These are phyloP conservation scores for Acorus gramineus DNA, from an alignment of 106 monocot genomes.

Conservation along the genomic window DNA sequence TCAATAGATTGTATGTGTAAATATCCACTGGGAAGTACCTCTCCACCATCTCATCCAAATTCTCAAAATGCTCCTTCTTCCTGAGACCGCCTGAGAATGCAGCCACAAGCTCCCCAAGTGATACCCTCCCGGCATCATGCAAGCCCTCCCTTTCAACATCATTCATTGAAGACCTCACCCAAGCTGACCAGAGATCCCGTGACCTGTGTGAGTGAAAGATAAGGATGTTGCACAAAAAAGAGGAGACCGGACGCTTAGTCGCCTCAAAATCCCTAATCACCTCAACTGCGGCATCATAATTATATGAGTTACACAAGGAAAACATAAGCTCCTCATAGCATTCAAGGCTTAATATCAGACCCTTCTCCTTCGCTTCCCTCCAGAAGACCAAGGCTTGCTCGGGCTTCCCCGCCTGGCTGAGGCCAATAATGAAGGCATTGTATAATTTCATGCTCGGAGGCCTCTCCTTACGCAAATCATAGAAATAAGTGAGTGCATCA, in stretches of 20 bases:
- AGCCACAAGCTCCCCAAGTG: slow-evolving; percentile 38
- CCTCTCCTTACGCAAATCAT: slow-evolving; percentile 20
- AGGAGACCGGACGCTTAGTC: slow-evolving; percentile 56
- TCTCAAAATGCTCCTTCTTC: slow-evolving; percentile 33
- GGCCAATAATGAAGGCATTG: slow-evolving; percentile 55
- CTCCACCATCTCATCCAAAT: slow-evolving; percentile 51
- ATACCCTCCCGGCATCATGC: too few species aligned
- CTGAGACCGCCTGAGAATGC: slow-evolving; percentile 58
- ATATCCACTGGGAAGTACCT: slow-evolving; percentile 63
- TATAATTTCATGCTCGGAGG: slow-evolving; percentile 54
- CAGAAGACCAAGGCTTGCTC: slow-evolving; percentile 58
- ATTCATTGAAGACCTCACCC: too few species aligned
- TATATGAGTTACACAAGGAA: slow-evolving; percentile 27
- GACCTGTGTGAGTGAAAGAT: slow-evolving; percentile 62
- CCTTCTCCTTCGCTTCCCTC: slow-evolving; percentile 57
- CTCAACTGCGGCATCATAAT: slow-evolving; percentile 39
- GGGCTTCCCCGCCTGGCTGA: slow-evolving; percentile 52
- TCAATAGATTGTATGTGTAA: slow-evolving; percentile 67
- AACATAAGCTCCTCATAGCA: slow-evolving; percentile 81
- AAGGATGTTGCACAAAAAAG: slow-evolving; percentile 73
- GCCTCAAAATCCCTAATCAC: slow-evolving; percentile 60
- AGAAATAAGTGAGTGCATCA: slow-evolving; percentile 48
- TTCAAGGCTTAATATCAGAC: slow-evolving; percentile 53
- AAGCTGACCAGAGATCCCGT: slow-evolving; percentile 10
- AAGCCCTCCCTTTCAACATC: too few species aligned